Conservation (phyloP, 2,329 filamentous ascomycete genomes). For the Aspergillus sojae region DNA sequence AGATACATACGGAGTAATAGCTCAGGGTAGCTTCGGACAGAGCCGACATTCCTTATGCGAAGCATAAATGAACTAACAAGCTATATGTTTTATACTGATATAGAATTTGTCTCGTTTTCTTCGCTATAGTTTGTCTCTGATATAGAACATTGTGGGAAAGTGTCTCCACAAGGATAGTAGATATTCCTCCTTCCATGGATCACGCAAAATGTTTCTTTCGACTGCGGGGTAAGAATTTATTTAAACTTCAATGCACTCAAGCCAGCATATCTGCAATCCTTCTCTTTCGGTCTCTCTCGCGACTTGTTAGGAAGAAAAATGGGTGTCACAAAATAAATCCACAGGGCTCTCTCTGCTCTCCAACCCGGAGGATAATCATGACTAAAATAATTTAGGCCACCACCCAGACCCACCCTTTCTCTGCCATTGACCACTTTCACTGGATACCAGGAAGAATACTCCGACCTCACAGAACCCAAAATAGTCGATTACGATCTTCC, state of each 20-base stretch:
- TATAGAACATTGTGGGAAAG: background rate
- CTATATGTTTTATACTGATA: background rate
- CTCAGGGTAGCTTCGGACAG: background rate
- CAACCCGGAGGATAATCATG: background rate
- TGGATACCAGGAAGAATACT: background rate
- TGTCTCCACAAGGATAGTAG: background rate
- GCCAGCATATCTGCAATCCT: background rate
- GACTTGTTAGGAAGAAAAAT: too few species aligned
- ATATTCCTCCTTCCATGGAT: background rate
- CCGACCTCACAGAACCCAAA: background rate
- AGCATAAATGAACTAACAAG: background rate
- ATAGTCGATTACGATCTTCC: background rate
- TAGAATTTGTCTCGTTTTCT: background rate
- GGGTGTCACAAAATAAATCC: too few species aligned
- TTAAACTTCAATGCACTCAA: conserved; percentile 3
- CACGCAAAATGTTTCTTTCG: background rate
- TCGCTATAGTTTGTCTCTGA: background rate
- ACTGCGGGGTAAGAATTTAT: background rate
- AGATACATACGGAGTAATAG: too few species aligned
- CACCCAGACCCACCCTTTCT: background rate
- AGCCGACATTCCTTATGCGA: conserved; percentile 2
- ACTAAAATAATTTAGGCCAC: background rate
- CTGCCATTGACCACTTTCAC: background rate
- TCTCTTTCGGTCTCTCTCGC: background rate
- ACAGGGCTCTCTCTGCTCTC: too few species aligned